phyloP scores from a whole-genome alignment of 2,329 filamentous ascomycete species.

The Arthrobotrys sphaeroides region DNA sequence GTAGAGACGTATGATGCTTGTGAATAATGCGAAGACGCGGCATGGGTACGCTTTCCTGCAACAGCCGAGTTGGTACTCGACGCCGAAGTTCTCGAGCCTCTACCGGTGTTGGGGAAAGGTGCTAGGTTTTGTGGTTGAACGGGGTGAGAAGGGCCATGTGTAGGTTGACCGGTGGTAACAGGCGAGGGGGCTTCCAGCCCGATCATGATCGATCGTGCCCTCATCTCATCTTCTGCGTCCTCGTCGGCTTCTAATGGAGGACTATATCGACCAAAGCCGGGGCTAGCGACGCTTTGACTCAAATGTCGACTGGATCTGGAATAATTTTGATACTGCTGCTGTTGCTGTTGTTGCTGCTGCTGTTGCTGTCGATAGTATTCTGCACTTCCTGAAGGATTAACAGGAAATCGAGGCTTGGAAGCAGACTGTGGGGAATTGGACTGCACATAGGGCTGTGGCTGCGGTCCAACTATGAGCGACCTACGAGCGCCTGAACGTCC shows the following conservation, averaged over 20 bases:
- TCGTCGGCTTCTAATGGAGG: constrained; percentile 50
- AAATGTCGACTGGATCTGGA: constrained; percentile 25
- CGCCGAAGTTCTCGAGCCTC: constrained; percentile 57
- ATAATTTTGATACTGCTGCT: constrained; percentile 19
- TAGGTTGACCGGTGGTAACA: constrained; percentile 1
- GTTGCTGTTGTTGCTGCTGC: constrained; percentile 26
- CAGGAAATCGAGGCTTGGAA: constrained; percentile 38
- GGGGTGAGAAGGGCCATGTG: constrained; percentile 48
- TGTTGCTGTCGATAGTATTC: constrained; percentile 46
- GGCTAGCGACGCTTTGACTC: constrained; percentile 28
- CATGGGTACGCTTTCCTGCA: constrained; percentile 59
- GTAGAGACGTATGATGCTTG: constrained; percentile 74
- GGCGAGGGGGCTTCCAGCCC: constrained; percentile 44
- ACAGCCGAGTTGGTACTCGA: constrained; percentile 60
- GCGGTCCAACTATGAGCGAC: constrained; percentile 44
- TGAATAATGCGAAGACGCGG: constrained; percentile 64
- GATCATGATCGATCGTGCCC: constrained; percentile 47
- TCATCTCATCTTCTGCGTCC: constrained; percentile 51
- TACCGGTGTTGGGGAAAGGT: constrained; percentile 55
- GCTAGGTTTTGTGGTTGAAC: constrained; percentile 56
- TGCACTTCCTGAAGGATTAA: constrained; percentile 32
- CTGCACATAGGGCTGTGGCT: constrained; percentile 41
- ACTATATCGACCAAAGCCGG: constrained; percentile 48
- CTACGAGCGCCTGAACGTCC: constrained; percentile 40
- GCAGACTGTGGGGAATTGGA: constrained; percentile 3